These are phyloP conservation scores for Camellia sinensis DNA, from an alignment of 148 eudicot genomes.

Conservation along the genomic window DNA sequence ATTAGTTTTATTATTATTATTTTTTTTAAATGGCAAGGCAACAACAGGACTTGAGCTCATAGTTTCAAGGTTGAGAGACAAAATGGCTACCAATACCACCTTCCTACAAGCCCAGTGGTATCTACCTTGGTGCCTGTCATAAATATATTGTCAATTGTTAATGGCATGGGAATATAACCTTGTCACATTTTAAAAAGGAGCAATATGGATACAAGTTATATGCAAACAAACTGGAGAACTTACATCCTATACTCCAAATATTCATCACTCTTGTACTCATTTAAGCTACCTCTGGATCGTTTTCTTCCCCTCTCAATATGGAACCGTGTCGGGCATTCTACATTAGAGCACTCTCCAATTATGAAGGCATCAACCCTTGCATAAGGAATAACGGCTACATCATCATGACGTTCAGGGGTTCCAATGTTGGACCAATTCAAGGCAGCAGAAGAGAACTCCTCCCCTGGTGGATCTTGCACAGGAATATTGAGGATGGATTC, in stretches of 20 bases:
- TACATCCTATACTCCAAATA: conserved; percentile 85
- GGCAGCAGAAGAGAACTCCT: conserved; percentile 73
- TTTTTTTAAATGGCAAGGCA: neutral
- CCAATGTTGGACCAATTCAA: conserved; percentile 78
- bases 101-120: neutral
- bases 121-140: neutral
- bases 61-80: neutral
- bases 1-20: neutral
- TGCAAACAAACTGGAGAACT: conserved; percentile 29
- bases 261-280: conserved; percentile 76
- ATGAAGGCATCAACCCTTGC: conserved; percentile 83
- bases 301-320: conserved; percentile 96
- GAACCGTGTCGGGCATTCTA: conserved; percentile 84
- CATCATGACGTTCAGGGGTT: conserved; percentile 65
- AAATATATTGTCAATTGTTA: neutral
- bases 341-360: conserved; percentile 76
- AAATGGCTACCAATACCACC: neutral
- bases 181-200: neutral
- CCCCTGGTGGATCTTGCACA: conserved; percentile 75
- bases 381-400: conserved; percentile 86
- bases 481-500: conserved; percentile 55
- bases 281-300: conserved; percentile 64
- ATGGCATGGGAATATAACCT: neutral
- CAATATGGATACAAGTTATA: neutral
- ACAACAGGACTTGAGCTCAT: neutral